phyloP scores from a whole-genome alignment of 176 grass and related monocot species.

The barley (Hordeum vulgare) region MorexV3_pseudomolecules_assembly NC_058524.1:431592980-431593479 shows the following conservation, averaged over 20 bases:
- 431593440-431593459: constrained; percentile 54
- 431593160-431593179: constrained; percentile 45
- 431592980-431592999: constrained; percentile 52
- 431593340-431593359: constrained; percentile 45
- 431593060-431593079: constrained; percentile 30
- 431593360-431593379: constrained; percentile 48
- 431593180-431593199: constrained; percentile 62
- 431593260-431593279: constrained; percentile 39
- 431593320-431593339: constrained; percentile 49
- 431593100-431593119: constrained; percentile 57
- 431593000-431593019: constrained; percentile 59
- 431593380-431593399: constrained; percentile 66
- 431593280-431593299: constrained; percentile 59
- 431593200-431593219: constrained; percentile 63
- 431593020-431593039: constrained; percentile 24
- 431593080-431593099: constrained; percentile 63
- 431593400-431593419: constrained; percentile 45
- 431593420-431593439: constrained; percentile 46
- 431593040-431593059: constrained; percentile 45
- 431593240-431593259: constrained; percentile 47
- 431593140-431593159: constrained; percentile 49
- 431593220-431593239: constrained; percentile 44
- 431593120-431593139: constrained; percentile 36
- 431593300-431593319: constrained; percentile 58
- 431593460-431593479: constrained; percentile 42